phyloP scores from a whole-genome alignment of 2,329 filamentous ascomycete species.

The Exophiala aquamarina region DNA sequence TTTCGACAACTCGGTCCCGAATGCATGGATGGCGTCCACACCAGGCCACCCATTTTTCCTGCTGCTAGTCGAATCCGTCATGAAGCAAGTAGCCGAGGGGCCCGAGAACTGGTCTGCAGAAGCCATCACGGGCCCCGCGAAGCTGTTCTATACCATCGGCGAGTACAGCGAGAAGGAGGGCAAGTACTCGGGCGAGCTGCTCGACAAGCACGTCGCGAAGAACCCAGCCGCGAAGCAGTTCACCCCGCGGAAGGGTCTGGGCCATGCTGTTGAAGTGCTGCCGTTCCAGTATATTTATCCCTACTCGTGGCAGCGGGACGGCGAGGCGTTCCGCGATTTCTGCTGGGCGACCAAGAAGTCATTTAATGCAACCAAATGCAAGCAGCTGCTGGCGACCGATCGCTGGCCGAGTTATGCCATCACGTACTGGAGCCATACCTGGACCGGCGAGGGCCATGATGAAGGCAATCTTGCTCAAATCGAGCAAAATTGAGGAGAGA shows the following conservation, averaged over 20 bases:
- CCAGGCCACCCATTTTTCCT: constrained; percentile 38
- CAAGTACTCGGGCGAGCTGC: constrained; percentile 14
- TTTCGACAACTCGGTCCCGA: constrained; percentile 37
- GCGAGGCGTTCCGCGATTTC: constrained; percentile 20
- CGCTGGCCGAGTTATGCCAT: constrained; percentile 28
- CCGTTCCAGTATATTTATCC: constrained; percentile 26
- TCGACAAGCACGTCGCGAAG: constrained; percentile 24
- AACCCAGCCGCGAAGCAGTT: constrained; percentile 23
- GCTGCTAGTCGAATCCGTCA: constrained; percentile 27
- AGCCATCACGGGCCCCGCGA: constrained; percentile 24
- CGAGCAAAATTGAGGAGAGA: too few relatives aligned
- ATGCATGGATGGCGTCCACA: constrained; percentile 40
- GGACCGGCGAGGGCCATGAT: constrained; percentile 22
- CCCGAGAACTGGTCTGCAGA: constrained; percentile 13
- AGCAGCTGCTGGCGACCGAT: constrained; percentile 24
- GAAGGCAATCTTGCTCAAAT: constrained; percentile 11
- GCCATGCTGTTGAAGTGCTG: constrained; percentile 25
- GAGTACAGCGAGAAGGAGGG: constrained; percentile 14
- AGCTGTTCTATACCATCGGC: constrained; percentile 21
- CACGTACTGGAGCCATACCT: constrained; percentile 30
- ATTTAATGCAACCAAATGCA: constrained; percentile 26
- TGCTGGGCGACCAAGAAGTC: constrained; percentile 22
- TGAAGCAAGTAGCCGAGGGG: constrained; percentile 12
- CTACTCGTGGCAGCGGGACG: constrained; percentile 29
- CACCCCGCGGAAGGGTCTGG: constrained; percentile 18